Conservation (phyloP, 192 early-diverging fungal species). For the Coemansia sp. region DNA sequence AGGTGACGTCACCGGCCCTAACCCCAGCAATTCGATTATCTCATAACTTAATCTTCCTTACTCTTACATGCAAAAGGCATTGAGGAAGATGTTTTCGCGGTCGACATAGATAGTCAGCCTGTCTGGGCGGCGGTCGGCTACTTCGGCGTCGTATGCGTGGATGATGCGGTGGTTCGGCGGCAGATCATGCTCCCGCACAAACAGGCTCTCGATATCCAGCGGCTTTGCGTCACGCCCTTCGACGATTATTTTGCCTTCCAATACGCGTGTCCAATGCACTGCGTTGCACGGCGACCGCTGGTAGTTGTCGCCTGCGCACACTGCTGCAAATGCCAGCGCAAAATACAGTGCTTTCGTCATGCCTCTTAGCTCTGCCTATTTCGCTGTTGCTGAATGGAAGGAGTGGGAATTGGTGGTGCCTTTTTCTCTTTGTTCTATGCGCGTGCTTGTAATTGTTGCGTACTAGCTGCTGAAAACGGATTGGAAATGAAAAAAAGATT, state of each 20-base stretch:
- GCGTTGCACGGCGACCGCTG: slow-evolving; percentile 43
- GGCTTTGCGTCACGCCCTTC: slow-evolving; percentile 36
- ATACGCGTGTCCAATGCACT: slow-evolving; percentile 45
- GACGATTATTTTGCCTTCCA: slow-evolving; percentile 41
- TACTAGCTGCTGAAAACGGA: no score
- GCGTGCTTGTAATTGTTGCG: no score
- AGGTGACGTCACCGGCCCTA: not conserved
- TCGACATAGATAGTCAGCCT: slow-evolving; percentile 43
- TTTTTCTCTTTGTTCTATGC: no score
- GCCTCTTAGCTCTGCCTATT: no score
- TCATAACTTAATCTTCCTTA: not conserved
- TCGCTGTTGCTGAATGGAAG: no score
- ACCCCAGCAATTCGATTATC: not conserved
- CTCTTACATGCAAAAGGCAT: slow-evolving; percentile 34
- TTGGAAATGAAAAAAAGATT: no score
- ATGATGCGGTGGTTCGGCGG: slow-evolving; percentile 47
- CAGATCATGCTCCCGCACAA: slow-evolving; percentile 34
- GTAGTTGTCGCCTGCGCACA: slow-evolving; percentile 24
- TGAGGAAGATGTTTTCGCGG: slow-evolving; percentile 49
- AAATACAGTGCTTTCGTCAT: no score
- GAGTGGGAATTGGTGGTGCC: no score
- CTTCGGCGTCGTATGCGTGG: slow-evolving; percentile 34
- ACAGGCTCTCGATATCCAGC: slow-evolving; percentile 29
- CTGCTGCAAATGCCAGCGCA: not conserved
- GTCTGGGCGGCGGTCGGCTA: slow-evolving; percentile 28